A percentile compares a stretch with the other conserved stretches of the same genome.
These are phyloP conservation scores for Ambrosia trifida DNA, from an alignment of 129 eudicot genomes.

Conservation along the genomic window DNA sequence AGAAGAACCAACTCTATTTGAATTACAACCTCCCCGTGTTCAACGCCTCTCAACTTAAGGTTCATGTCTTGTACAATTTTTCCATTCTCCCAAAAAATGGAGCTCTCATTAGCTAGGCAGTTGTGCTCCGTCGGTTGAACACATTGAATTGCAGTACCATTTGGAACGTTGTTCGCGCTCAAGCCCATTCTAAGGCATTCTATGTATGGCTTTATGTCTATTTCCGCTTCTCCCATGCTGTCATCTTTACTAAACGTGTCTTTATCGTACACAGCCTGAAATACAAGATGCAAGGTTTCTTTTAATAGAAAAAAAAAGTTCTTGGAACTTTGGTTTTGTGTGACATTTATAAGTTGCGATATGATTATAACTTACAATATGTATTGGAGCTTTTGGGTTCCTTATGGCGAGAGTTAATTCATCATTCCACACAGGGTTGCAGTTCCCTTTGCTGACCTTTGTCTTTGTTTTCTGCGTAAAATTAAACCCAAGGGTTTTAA, in stretches of 20 bases:
- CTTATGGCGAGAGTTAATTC: constrained; percentile 52
- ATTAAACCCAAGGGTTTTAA: too few relatives aligned
- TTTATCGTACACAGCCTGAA: constrained; percentile 60
- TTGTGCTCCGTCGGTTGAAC: constrained; percentile 44
- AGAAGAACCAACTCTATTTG: constrained; percentile 56
- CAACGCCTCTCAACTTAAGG: constrained; percentile 43
- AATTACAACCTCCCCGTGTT: constrained; percentile 49
- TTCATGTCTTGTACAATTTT: constrained; percentile 50
- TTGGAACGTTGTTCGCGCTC: constrained; percentile 41
- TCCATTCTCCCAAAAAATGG: constrained; percentile 47
- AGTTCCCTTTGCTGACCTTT: constrained; percentile 41
- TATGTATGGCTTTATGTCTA: constrained; percentile 53
- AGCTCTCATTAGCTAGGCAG: constrained; percentile 41
- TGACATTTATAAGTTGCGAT: neutral
- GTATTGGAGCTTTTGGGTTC: constrained; percentile 43
- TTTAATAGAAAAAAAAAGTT: neutral
- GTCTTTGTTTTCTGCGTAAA: constrained; percentile 53
- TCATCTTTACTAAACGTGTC: constrained; percentile 64
- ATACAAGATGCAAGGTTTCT: neutral
- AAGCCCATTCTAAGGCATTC: constrained; percentile 52
- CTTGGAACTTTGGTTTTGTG: neutral
- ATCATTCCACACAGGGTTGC: constrained; percentile 64
- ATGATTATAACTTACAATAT: constrained; percentile 37
- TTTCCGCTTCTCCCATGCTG: constrained; percentile 57
- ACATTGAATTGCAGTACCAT: constrained; percentile 53